Percentiles rank a stretch among this genome's conserved stretches.
Conservation (phyloP, 805 yeast species). For the Kluyveromyces aestuarii region DNA sequence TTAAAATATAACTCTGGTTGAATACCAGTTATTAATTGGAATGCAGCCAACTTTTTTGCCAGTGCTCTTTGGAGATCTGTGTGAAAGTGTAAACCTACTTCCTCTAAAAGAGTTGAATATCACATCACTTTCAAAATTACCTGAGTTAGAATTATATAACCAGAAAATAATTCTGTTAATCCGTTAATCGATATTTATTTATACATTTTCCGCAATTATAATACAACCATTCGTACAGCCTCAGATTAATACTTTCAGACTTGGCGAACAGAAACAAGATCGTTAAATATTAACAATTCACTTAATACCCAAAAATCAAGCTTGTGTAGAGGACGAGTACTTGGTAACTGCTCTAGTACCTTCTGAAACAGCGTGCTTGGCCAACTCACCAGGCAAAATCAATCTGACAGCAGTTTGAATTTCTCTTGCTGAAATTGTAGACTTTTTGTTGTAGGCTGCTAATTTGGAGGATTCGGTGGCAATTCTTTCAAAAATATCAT, state of each 20-base stretch:
- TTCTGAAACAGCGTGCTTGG: constrained; percentile 93
- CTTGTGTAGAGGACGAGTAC: constrained; percentile 55
- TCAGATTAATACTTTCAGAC: neutral
- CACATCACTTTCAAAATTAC: too few relatives aligned
- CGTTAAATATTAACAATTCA: neutral
- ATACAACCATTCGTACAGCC: neutral
- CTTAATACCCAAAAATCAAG: constrained; percentile 5
- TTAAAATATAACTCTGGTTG: neutral
- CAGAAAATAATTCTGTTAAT: neutral
- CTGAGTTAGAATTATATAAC: neutral
- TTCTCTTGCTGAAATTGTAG: constrained; percentile 92
- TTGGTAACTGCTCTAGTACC: constrained; percentile 94
- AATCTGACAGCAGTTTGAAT: constrained; percentile 94
- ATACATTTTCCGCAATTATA: neutral
- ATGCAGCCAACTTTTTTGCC: neutral
- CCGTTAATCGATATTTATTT: constrained; percentile 1
- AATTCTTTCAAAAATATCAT: constrained; percentile 90
- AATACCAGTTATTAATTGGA: constrained; percentile 1
- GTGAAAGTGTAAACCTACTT: too few relatives aligned
- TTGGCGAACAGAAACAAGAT: neutral
- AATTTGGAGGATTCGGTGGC: constrained; percentile 92
- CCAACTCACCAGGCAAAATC: constrained; percentile 92
- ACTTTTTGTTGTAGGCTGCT: constrained; percentile 94
- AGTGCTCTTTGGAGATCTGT: too few relatives aligned
- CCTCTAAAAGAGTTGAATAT: too few relatives aligned